Conservation (phyloP, 2,329 filamentous ascomycete species). For the Cercospora berteroae region DNA sequence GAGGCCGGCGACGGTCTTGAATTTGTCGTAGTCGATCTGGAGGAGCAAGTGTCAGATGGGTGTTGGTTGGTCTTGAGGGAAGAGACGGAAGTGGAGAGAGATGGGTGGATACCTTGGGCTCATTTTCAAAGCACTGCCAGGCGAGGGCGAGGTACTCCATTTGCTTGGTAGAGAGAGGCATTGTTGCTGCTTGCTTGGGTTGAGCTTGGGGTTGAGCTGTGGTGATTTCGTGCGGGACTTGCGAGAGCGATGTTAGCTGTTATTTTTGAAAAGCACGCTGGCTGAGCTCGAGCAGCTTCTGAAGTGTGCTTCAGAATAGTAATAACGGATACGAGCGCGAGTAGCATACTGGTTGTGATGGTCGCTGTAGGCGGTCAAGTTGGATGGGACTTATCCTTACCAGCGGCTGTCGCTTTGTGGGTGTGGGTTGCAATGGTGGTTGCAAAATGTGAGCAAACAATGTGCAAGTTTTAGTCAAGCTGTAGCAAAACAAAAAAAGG, state of each 20-base stretch:
- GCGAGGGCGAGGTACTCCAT: conserved; percentile 34
- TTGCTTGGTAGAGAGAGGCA: conserved; percentile 33
- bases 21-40: conserved; percentile 38
- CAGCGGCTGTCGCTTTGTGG: background rate
- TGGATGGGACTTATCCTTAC: background rate
- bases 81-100: background rate
- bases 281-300: background rate
- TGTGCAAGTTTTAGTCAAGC: background rate
- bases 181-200: conserved; percentile 13
- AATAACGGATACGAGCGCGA: background rate
- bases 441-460: background rate
- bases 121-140: conserved; percentile 36
- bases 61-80: background rate
- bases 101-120: conserved; percentile 30
- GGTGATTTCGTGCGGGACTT: background rate
- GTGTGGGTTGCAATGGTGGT: background rate
- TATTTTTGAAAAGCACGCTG: background rate
- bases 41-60: background rate
- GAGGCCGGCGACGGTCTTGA: conserved; percentile 32
- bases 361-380: background rate
- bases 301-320: background rate
- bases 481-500: background rate
- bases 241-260: background rate
- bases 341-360: background rate
- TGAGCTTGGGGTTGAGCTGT: background rate